Evolutionary conservation across 768 basidiomycete genomes (phyloP).

Genomic region (Tulasnella sp.): DNA sequence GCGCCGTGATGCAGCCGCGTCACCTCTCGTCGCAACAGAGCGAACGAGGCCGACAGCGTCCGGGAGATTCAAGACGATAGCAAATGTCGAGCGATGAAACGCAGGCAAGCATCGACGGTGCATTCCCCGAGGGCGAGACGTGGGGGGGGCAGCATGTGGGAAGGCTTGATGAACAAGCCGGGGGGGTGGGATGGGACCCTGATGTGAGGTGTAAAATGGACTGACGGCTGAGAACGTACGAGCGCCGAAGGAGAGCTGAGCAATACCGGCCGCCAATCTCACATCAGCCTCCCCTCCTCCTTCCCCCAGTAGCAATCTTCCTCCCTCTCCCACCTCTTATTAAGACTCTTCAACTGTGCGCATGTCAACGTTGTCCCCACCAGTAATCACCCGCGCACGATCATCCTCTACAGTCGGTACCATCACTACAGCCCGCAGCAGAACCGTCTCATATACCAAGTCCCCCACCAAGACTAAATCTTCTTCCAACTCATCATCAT

Average conservation of each 20-base stretch:
- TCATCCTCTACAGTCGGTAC: constrained; percentile 15
- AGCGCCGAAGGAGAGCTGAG: neutral
- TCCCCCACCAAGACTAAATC: constrained; percentile 1
- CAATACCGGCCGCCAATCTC: neutral
- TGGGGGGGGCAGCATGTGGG: no score
- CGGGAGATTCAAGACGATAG: no score
- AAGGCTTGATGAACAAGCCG: no score
- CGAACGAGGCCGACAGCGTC: no score
- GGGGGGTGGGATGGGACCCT: neutral
- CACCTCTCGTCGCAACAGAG: no score
- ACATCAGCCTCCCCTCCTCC: neutral
- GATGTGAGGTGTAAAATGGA: neutral
- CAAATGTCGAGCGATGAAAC: no score
- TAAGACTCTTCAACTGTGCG: neutral
- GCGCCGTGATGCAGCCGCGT: no score
- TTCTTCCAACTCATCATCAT: constrained; percentile 21
- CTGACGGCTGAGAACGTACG: neutral
- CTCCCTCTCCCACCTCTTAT: neutral
- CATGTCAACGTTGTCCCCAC: constrained; percentile 8
- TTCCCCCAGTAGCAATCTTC: neutral
- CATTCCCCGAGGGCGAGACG: no score
- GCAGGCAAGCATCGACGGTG: no score
- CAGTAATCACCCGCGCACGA: constrained; percentile 4
- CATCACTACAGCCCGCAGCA: constrained; percentile 11
- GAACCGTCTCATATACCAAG: neutral